Base-by-base conservation (phyloP, 169 alveolate species). In the Plasmodium knowlesi region DNA sequence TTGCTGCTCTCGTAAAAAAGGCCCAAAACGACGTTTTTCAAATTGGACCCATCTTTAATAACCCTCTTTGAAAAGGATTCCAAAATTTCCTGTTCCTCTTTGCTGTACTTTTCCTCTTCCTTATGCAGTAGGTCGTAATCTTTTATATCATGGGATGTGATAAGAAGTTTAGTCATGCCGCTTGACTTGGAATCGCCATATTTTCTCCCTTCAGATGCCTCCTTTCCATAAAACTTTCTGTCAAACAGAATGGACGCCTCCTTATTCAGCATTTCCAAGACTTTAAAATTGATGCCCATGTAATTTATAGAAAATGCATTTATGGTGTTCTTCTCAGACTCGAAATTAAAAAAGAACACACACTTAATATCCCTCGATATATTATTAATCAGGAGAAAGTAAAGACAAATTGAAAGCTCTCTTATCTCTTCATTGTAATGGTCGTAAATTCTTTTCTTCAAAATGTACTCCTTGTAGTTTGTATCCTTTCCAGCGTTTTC, bases 401-500 rank as follows among this genome's bases (percentile, higher is more conserved):
- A 88, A 57, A 88, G 79, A 25, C 88, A 79, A 30, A 88, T 19
- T 6, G 94, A 88, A 22, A 88, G 16, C 53, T 88, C 94, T 53
- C 94, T 88, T 67, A 88, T 88, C 72, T 79, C 94, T 78, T 88
- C 89, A 88, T 88, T 88, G 43, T 88, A 88, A 2, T 78, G 16
- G 54, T 88, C 94, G 53, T 88, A 79, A 78, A 88, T 88, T 22
- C 72, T 88, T 61, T 88, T 88, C 71, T 88, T 79, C 86, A 30
- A 39, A 92, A 96, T 82, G 92, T 91, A 90, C 94, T 96, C 86
- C 94, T 90, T 73, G 81, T 93, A 88, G 71, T 93, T 94, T 85
- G 93, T 92, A 82, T 88, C 80, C 70, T 50, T 71, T 57, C 91
- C 76, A 72, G 74, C 1, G 57, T 19, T 95, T 2, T 30, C 46